Evolutionary conservation across 1,284 basidiomycete genomes (phyloP), one percentile per base, ranked within the genome.

Genomic region (Melampsora americana): DNA sequence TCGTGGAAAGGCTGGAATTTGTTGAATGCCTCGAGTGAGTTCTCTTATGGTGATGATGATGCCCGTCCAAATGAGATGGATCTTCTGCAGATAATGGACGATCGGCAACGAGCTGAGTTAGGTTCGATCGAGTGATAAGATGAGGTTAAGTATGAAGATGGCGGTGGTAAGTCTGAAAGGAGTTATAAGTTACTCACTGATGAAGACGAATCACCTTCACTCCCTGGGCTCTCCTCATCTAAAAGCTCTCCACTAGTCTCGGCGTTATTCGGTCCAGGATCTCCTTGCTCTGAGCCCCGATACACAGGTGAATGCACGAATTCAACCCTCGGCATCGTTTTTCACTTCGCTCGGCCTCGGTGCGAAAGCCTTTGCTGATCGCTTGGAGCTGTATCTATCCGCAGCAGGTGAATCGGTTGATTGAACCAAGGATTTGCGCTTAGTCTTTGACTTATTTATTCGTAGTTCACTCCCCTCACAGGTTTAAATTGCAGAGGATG

Each of bases 151-250:
- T 56, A n/a, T 56, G 50, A n/a, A 18, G 50, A 26, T 59, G 20
- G n/a, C 14, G 56, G 42, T 44, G 18, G 14, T 12, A 12, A 42
- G 56, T 23, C 23, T 59, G 56, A 59, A 59, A 30, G 23, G 56
- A 26, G 23, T 26, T 20, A 56, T 56, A 7, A 20, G 56, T 5
- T 23, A 59, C n/a, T 23, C 12, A 59, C 23, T n/a, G 56, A 23
- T 26, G 18, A 59, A 59, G 23, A 59, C 14, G 23, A 26, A 16
- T 30, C 56, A 26, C 56, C 23, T 30, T 59, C 23, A 20, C 56
- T 59, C 28, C 56, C 56, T 59, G 56, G 28, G 56, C 56, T 59
- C 28, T 30, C 56, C 28, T 59, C 56, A 23, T 59, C 56, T 59
- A 23, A 23, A 7, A 26, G 23, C 23, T 6, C 53, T 16, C 14